phyloP scores from a whole-genome alignment of 2,329 filamentous ascomycete species.

The Monilinia fructicola region DNA sequence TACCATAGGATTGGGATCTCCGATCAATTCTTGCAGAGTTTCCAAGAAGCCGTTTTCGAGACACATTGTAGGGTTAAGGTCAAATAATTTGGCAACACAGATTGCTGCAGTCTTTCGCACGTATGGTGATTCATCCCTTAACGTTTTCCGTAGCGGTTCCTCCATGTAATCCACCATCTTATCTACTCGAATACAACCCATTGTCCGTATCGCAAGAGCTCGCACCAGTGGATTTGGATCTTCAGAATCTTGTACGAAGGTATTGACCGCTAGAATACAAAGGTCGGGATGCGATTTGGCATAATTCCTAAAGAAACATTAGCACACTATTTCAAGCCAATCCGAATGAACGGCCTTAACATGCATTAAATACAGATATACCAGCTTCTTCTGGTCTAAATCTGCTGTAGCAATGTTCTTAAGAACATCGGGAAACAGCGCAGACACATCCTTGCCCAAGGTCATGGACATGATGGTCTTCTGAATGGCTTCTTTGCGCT shows the following conservation, averaged over 20 bases:
- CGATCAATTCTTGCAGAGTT: constrained; percentile 90
- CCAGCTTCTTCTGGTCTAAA: constrained; percentile 98
- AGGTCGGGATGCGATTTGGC: constrained; percentile 98
- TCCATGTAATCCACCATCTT: constrained; percentile 99
- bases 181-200: constrained; percentile 97
- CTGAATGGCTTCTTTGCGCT: constrained; percentile 98
- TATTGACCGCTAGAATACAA: constrained; percentile 98
- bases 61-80: constrained; percentile 88
- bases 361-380: constrained; percentile 96
- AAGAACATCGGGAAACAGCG: constrained; percentile 92
- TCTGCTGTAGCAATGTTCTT: constrained; percentile 98
- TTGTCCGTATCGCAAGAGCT: constrained; percentile 92
- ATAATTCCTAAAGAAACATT: constrained; percentile 72
- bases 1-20: constrained; percentile 98
- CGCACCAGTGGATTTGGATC: constrained; percentile 95
- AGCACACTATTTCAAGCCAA: constrained; percentile 6
- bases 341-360: constrained; percentile 11
- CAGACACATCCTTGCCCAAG: constrained; percentile 95
- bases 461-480: constrained; percentile 99
- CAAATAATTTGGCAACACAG: constrained; percentile 96
- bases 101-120: constrained; percentile 97
- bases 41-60: constrained; percentile 97
- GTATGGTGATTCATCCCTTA: constrained; percentile 96
- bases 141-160: constrained; percentile 90
- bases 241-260: constrained; percentile 98